Evolutionary conservation across 768 basidiomycete genomes (phyloP).

Genomic region (Boletus rubroflammeus): DNA sequence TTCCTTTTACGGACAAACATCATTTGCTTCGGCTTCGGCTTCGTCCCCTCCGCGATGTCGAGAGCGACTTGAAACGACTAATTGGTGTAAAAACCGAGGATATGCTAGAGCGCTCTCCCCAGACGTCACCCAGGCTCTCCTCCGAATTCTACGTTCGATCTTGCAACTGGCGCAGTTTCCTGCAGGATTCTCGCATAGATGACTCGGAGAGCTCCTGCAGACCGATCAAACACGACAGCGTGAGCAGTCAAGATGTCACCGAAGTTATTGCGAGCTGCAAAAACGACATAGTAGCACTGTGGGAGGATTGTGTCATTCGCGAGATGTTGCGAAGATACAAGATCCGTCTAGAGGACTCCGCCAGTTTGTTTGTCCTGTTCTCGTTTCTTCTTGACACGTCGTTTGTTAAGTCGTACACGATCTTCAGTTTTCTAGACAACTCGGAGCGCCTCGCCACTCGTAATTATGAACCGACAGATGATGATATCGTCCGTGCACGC

Average conservation of each 20-base stretch:
- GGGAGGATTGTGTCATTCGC: constrained; percentile 57
- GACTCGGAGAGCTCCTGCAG: constrained; percentile 6
- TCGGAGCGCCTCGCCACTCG: constrained; percentile 59
- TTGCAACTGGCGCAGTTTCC: constrained; percentile 41
- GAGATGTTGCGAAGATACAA: constrained; percentile 44
- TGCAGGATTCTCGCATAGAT: constrained; percentile 22
- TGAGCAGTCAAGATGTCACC: constrained; percentile 40
- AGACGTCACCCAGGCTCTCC: constrained; percentile 44
- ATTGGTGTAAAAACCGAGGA: constrained; percentile 48
- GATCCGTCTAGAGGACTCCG: constrained; percentile 56
- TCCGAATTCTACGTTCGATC: constrained; percentile 55
- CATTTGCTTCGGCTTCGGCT: constrained; percentile 56
- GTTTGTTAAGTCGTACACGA: not conserved
- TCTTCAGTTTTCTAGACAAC: constrained; percentile 61
- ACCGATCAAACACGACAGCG: constrained; percentile 16
- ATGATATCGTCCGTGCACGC: constrained; percentile 69
- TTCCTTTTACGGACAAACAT: constrained; percentile 49
- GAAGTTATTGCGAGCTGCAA: constrained; percentile 55
- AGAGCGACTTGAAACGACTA: constrained; percentile 58
- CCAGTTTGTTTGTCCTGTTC: constrained; percentile 53
- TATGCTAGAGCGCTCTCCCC: constrained; percentile 22
- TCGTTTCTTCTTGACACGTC: not conserved
- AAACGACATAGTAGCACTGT: constrained; percentile 61
- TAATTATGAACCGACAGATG: constrained; percentile 65
- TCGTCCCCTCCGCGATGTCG: constrained; percentile 58